Conservation (phyloP, 768 basidiomycete genomes). For the Podaxis sp. region DNA sequence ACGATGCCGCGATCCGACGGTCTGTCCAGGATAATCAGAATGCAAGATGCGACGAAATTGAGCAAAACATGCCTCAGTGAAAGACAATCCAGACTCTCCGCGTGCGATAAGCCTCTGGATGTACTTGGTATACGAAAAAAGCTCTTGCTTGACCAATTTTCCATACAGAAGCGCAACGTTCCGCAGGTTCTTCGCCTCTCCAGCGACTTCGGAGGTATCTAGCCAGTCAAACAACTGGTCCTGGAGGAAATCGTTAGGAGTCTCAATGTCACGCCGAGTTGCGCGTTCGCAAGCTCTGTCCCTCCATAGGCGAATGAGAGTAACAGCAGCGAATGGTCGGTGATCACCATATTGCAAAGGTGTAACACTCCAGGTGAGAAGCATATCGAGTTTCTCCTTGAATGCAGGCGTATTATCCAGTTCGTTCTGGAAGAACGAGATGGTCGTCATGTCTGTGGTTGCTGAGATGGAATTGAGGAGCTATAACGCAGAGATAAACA, state of each 20-base stretch:
- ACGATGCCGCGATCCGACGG: constrained; percentile 58
- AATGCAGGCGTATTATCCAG: constrained; percentile 43
- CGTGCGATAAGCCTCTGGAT: constrained; percentile 81
- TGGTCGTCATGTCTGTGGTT: constrained; percentile 54
- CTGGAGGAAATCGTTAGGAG: constrained; percentile 65
- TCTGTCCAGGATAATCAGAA: constrained; percentile 28
- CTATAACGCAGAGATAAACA: constrained; percentile 32
- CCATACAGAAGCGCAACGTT: constrained; percentile 69
- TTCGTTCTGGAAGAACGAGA: constrained; percentile 57
- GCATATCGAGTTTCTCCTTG: constrained; percentile 66
- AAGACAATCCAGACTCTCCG: constrained; percentile 62
- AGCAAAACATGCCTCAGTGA: constrained; percentile 42
- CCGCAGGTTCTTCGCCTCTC: constrained; percentile 51
- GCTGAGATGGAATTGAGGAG: constrained; percentile 75
- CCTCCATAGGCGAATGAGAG: constrained; percentile 63
- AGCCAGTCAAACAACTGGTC: constrained; percentile 83
- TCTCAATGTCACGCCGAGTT: constrained; percentile 55
- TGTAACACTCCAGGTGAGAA: constrained; percentile 81
- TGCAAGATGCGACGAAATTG: background rate
- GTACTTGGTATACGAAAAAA: constrained; percentile 76
- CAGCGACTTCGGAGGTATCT: constrained; percentile 62
- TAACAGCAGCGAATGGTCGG: constrained; percentile 70
- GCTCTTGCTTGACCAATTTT: constrained; percentile 62
- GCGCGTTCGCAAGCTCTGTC: constrained; percentile 62
- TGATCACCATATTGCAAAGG: constrained; percentile 82